Conservation (phyloP, 202 grass and related monocot genomes). For the Carex arenaria region DNA sequence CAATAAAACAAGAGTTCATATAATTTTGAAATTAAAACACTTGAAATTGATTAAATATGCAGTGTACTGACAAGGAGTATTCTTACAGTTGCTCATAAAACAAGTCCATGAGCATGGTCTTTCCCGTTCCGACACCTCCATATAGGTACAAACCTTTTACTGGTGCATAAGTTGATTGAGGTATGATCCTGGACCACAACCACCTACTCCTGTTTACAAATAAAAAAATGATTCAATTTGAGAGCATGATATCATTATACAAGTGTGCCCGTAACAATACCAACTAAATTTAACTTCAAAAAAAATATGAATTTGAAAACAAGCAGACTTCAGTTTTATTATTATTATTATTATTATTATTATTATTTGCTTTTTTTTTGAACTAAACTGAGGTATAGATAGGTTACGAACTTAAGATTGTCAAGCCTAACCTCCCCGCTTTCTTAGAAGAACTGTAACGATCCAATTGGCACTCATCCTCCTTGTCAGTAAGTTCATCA, state of each 20-base stretch:
- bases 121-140: conserved; percentile 88
- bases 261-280: conserved; percentile 1
- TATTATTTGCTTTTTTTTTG: neutral
- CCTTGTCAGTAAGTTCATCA: conserved; percentile 53
- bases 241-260: neutral
- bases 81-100: conserved; percentile 93
- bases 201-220: conserved; percentile 66
- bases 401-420: neutral
- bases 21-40: neutral
- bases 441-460: conserved; percentile 79
- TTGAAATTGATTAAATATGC: conserved; percentile 7
- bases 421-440: conserved; percentile 43
- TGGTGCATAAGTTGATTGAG: conserved; percentile 48
- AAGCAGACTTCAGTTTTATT: neutral
- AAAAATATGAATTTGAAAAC: neutral
- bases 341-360: no score
- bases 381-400: neutral
- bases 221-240: conserved; percentile 15
- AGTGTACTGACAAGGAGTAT: neutral
- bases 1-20: neutral
- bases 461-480: conserved; percentile 68
- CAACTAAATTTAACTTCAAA: neutral
- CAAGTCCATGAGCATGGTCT: conserved; percentile 97
- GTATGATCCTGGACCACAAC: conserved; percentile 79
- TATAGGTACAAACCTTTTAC: conserved; percentile 84